phyloP scores from a whole-genome alignment of 345 rosid species.

The Camelina sativa region DNA sequence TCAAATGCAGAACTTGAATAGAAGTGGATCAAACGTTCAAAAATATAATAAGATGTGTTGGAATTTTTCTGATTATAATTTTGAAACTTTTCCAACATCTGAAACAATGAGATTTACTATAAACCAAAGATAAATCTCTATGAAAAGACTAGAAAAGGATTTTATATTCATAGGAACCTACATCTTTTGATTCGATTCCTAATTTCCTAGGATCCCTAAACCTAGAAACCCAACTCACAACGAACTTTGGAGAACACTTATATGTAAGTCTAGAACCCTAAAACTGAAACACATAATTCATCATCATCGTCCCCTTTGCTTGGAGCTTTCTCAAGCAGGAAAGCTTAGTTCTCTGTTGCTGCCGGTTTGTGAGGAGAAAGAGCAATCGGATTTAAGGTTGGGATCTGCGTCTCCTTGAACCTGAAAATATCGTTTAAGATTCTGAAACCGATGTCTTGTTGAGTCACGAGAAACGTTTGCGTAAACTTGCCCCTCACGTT shows the following conservation, averaged over 20 bases:
- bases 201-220: not conserved
- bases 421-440: slow-evolving; percentile 31
- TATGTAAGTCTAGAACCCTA: slow-evolving; percentile 9
- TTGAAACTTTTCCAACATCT: not conserved
- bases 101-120: no score
- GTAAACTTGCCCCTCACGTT: slow-evolving; percentile 25
- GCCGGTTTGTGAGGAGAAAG: not conserved
- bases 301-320: slow-evolving; percentile 13
- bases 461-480: slow-evolving; percentile 30
- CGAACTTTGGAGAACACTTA: not conserved
- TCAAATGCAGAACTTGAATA: slow-evolving; percentile 7
- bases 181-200: not conserved
- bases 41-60: not conserved
- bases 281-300: not conserved
- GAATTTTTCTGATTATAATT: not conserved
- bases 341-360: slow-evolving; percentile 10
- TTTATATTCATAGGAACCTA: not conserved
- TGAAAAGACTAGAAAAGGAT: not conserved
- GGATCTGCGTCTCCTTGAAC: not conserved
- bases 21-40: not conserved
- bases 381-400: not conserved
- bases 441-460: slow-evolving; percentile 8
- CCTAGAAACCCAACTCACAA: not conserved
- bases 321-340: not conserved
- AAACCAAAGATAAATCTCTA: not conserved